These are phyloP conservation scores for Pseudogymnoascus sp. DNA, from an alignment of 2,329 filamentous ascomycete genomes.

Conservation along the genomic window DNA sequence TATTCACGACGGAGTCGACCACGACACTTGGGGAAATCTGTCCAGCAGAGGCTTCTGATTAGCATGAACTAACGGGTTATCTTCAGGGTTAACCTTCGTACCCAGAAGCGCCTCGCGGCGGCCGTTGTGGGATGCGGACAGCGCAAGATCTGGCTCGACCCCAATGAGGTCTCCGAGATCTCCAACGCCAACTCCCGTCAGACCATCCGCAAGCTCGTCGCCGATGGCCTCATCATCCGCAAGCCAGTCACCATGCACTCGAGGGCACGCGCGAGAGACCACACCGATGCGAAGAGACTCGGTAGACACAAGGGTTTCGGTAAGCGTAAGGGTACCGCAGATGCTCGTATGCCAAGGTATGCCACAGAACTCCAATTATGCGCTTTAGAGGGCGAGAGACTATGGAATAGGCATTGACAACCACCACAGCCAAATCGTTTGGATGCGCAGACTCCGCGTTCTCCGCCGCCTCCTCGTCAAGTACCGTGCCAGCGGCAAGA, in stretches of 20 bases:
- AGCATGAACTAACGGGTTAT: slow-evolving; percentile 4
- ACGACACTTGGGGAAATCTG: neutral
- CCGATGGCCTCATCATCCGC: slow-evolving; percentile 99
- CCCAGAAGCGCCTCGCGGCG: slow-evolving; percentile 99
- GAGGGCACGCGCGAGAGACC: slow-evolving; percentile 86
- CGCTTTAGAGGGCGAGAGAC: slow-evolving; percentile 3
- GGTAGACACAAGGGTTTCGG: slow-evolving; percentile 98
- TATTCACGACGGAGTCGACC: slow-evolving; percentile 2
- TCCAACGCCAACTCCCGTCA: slow-evolving; percentile 99
- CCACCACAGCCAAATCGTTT: slow-evolving; percentile 75
- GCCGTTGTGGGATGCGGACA: slow-evolving; percentile 98
- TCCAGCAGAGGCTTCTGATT: neutral
- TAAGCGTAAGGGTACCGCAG: slow-evolving; percentile 99
- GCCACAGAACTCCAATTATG: slow-evolving; percentile 28
- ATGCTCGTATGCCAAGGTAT: slow-evolving; percentile 98
- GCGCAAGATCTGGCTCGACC: slow-evolving; percentile 99
- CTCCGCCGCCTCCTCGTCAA: slow-evolving; percentile 98
- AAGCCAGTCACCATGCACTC: slow-evolving; percentile 99
- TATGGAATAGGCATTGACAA: neutral
- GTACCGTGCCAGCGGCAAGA: slow-evolving; percentile 99
- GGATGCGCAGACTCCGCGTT: slow-evolving; percentile 99
- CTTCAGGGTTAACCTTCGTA: slow-evolving; percentile 94
- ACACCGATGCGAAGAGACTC: slow-evolving; percentile 88
- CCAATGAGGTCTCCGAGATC: slow-evolving; percentile 98
- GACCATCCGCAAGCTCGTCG: slow-evolving; percentile 98